Evolutionary conservation across 371 early-diverging fungal genomes (phyloP), one percentile per base, ranked within the genome.

Genomic region (Circinella umbellata): DNA sequence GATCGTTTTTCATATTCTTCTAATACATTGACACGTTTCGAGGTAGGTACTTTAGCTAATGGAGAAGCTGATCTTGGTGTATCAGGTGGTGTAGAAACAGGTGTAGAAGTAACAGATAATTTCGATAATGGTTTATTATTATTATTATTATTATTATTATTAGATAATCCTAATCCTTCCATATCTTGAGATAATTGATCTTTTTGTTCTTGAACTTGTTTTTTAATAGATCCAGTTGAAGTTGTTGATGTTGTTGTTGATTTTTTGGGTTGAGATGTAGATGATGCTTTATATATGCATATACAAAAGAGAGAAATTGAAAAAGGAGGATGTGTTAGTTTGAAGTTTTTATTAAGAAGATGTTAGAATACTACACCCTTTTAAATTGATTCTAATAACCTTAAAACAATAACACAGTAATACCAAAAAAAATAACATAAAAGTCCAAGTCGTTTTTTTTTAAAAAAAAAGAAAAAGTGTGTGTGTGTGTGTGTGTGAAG

Each of bases 1-100:
- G 85, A 78, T 6, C 95, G 83, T 74, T 92, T 92, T 60, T 87
- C 82, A 73, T 89, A 93, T 76, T 94, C 96, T 65, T 86, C 89
- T 5, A 79, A 69, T 4, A 96, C 90, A 78, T 95, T 87, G 67
- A 95, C 86, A 20, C 85, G 86, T 70, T 80, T 89, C 11, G 79
- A 76, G 13, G 79, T 66, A 48, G 81, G 83, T 3, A 82, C 78
- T 35, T 83, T 83, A 35, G 72, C 61, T 10, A 79, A 59, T 3
- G 83, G 80, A 18, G 85, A 79, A 10, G 71, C 63, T 11, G 78
- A 73, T 4, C 78, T 76, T 9, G 74, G 73, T 17, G 74, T 68
- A 4, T 57, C 65, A 15, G 69, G 67, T 38, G 69, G 67, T 49
- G 74, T 68, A 27, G 47, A 67, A 7, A 69, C 42, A 9, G 78